A percentile compares a stretch with the other conserved stretches of the same genome.
Evolutionary conservation across 257 asterid genomes (phyloP).

Genomic region (Hygrophila difformis): DNA sequence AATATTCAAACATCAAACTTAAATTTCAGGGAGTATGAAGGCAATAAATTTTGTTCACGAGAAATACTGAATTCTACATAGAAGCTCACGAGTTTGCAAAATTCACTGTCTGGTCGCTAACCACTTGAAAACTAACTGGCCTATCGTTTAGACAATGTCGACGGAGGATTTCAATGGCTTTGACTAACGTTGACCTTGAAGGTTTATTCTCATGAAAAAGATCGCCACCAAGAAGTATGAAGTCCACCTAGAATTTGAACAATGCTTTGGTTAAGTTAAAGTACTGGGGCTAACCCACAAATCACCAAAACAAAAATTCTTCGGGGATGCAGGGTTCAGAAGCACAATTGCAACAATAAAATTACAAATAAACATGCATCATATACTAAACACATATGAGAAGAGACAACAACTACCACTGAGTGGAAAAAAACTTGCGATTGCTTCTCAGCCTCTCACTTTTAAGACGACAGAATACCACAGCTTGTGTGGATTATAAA

Average conservation of each 20-base stretch:
- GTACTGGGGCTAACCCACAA: background rate
- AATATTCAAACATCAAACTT: no score
- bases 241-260: constrained; percentile 53
- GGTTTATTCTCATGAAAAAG: constrained; percentile 98
- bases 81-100: constrained; percentile 74
- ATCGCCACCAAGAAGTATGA: constrained; percentile 94
- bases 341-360: background rate
- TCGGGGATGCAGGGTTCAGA: background rate
- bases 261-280: background rate
- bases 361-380: background rate
- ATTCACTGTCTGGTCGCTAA: constrained; percentile 94
- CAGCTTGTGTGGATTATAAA: no score
- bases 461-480: no score
- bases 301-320: background rate
- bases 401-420: no score
- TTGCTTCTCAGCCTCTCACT: no score
- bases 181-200: constrained; percentile 89
- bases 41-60: background rate
- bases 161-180: constrained; percentile 84
- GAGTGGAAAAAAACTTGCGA: no score
- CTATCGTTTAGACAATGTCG: constrained; percentile 83
- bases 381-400: no score
- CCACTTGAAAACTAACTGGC: constrained; percentile 91
- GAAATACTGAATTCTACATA: background rate
- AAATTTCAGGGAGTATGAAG: background rate